Conservation (phyloP, 805 yeast species). For the Saccharomycopsis sp. region DNA sequence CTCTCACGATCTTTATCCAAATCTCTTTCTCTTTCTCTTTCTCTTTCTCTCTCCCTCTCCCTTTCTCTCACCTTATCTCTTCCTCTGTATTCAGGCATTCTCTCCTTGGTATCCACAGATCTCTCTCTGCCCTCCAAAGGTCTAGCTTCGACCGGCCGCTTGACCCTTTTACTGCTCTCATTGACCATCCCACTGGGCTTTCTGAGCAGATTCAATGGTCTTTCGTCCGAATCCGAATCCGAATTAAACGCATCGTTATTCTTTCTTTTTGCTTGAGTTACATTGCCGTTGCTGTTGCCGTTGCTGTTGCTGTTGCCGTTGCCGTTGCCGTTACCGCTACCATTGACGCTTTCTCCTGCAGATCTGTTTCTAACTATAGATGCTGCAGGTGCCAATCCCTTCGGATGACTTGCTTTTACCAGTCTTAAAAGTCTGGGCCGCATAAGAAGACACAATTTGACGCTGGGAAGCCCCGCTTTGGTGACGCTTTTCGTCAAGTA, state of each 20-base stretch:
- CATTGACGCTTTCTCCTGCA: background rate
- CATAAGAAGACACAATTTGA: slow-evolving; percentile 7
- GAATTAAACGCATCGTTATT: slow-evolving; percentile 1
- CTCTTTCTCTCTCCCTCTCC: background rate
- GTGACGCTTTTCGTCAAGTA: background rate
- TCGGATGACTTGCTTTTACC: background rate
- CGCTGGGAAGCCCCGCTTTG: background rate
- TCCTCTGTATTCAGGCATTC: background rate
- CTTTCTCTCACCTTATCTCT: background rate
- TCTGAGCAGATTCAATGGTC: background rate
- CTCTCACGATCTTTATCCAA: background rate
- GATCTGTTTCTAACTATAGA: background rate
- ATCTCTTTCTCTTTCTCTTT: background rate
- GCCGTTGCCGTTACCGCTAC: background rate
- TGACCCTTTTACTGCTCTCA: slow-evolving; percentile 1
- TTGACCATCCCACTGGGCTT: background rate
- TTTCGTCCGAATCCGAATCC: slow-evolving; percentile 12
- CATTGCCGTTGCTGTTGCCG: background rate
- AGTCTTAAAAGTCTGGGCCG: slow-evolving; percentile 9
- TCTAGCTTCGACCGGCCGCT: slow-evolving; percentile 5
- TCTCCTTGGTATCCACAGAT: slow-evolving; percentile 15
- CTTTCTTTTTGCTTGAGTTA: background rate
- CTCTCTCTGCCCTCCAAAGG: slow-evolving; percentile 10
- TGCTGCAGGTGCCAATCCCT: slow-evolving; percentile 2
- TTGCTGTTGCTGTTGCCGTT: background rate